A percentile compares a stretch with the other conserved stretches of the same genome.
Evolutionary conservation across 2,329 filamentous ascomycete genomes (phyloP).

Genomic region (Chrysoporthe austroafricana): DNA sequence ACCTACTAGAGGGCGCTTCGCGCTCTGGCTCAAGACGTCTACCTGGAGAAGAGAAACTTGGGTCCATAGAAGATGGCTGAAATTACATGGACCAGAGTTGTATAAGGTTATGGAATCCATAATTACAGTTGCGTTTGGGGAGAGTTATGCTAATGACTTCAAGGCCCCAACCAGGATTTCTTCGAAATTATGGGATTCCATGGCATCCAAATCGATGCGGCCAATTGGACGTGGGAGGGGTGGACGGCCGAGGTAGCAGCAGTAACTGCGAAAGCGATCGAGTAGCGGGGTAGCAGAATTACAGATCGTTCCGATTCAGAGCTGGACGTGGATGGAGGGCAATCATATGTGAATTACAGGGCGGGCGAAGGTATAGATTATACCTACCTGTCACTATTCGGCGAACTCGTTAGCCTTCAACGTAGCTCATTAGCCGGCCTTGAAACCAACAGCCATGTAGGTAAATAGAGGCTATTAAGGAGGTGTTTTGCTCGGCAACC

Average conservation of each 20-base stretch:
- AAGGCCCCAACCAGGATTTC: not conserved
- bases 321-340: too few species aligned
- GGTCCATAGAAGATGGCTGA: not conserved
- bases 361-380: too few species aligned
- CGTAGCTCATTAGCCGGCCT: too few species aligned
- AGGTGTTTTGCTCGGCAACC: too few species aligned
- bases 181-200: not conserved
- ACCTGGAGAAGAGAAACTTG: not conserved
- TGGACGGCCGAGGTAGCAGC: not conserved
- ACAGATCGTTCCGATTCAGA: too few species aligned
- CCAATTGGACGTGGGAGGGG: not conserved
- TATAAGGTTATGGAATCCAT: not conserved
- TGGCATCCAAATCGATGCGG: not conserved
- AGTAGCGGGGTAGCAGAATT: not conserved
- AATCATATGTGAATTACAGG: too few species aligned
- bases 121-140: too few species aligned
- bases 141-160: not conserved
- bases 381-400: too few species aligned
- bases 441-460: too few species aligned
- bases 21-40: not conserved
- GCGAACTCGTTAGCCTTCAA: too few species aligned
- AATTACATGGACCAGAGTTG: not conserved
- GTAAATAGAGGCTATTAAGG: too few species aligned
- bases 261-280: not conserved
- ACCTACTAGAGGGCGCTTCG: not conserved